A percentile compares a stretch with the other conserved stretches of the same genome.
phyloP scores from a whole-genome alignment of 345 rosid genomes.

The Orychophragmus violaceus region DNA sequence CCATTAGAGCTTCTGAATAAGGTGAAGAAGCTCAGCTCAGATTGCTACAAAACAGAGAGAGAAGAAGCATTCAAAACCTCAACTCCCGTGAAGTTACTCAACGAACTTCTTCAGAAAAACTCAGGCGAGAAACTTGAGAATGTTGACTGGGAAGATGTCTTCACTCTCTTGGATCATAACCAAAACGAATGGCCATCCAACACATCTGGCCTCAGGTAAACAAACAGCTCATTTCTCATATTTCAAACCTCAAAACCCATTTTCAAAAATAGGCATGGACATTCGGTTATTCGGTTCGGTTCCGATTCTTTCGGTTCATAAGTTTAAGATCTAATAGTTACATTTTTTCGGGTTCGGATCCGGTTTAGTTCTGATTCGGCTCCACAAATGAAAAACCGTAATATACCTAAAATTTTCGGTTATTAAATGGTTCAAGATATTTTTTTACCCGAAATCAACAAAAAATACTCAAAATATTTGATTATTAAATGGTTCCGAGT shows the following conservation, averaged over 20 bases:
- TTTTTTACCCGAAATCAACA: too few relatives aligned
- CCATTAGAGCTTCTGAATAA: slow-evolving; percentile 59
- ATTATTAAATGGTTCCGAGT: too few relatives aligned
- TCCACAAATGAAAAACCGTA: too few relatives aligned
- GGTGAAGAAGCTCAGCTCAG: slow-evolving; percentile 62
- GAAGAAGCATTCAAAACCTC: slow-evolving; percentile 64
- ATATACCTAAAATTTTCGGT: too few relatives aligned
- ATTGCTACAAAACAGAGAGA: slow-evolving; percentile 59
- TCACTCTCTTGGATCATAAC: slow-evolving; percentile 48
- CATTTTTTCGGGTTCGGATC: too few relatives aligned
- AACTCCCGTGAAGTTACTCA: slow-evolving; percentile 38
- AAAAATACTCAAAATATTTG: too few relatives aligned
- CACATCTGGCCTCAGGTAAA: slow-evolving; percentile 65
- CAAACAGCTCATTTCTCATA: background rate
- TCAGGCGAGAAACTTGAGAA: slow-evolving; percentile 44
- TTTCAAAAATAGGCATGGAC: too few relatives aligned
- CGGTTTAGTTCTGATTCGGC: too few relatives aligned
- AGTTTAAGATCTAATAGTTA: too few relatives aligned
- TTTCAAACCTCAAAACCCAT: background rate
- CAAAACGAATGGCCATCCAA: slow-evolving; percentile 56
- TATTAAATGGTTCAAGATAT: too few relatives aligned
- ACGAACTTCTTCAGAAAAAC: slow-evolving; percentile 39
- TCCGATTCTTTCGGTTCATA: too few relatives aligned
- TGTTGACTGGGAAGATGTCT: slow-evolving; percentile 87
- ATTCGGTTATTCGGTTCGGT: too few relatives aligned